These are phyloP conservation scores for Moniliophthora roreri DNA, from an alignment of 1,284 basidiomycete genomes.

Conservation along the genomic window DNA sequence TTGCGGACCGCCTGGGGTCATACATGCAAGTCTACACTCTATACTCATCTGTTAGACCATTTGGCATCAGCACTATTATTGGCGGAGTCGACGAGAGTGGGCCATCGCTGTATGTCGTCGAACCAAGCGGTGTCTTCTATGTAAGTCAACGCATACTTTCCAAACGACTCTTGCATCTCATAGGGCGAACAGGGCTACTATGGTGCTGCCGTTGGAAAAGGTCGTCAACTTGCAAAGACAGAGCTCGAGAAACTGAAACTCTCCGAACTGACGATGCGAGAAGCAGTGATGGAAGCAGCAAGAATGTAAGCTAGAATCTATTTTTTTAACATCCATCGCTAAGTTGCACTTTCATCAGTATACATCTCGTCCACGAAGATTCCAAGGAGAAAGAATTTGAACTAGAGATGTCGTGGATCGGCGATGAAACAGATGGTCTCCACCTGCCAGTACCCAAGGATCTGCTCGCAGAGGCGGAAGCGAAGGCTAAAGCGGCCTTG, in stretches of 20 bases:
- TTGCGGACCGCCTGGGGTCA: conserved; percentile 83
- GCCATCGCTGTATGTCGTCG: conserved; percentile 88
- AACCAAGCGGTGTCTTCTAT: conserved; percentile 93
- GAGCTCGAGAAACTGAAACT: conserved; percentile 96
- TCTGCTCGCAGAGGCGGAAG: conserved; percentile 83
- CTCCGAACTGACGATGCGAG: conserved; percentile 71
- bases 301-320: conserved; percentile 71
- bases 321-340: conserved; percentile 4
- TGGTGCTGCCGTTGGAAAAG: conserved; percentile 95
- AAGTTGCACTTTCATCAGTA: conserved; percentile 56
- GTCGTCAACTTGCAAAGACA: conserved; percentile 95
- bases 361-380: conserved; percentile 97
- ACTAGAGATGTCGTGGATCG: conserved; percentile 97
- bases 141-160: conserved; percentile 42
- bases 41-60: conserved; percentile 97
- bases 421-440: conserved; percentile 79
- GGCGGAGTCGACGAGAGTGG: conserved; percentile 90
- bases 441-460: conserved; percentile 87
- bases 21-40: conserved; percentile 97
- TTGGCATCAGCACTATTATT: conserved; percentile 92
- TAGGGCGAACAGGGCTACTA: conserved; percentile 76
- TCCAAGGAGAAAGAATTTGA: conserved; percentile 98
- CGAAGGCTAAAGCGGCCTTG: conserved; percentile 85
- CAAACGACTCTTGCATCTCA: background rate
- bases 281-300: conserved; percentile 93